Base-by-base conservation (phyloP, 176 grass and related monocot species). In the Metroxylon sagu region DNA sequence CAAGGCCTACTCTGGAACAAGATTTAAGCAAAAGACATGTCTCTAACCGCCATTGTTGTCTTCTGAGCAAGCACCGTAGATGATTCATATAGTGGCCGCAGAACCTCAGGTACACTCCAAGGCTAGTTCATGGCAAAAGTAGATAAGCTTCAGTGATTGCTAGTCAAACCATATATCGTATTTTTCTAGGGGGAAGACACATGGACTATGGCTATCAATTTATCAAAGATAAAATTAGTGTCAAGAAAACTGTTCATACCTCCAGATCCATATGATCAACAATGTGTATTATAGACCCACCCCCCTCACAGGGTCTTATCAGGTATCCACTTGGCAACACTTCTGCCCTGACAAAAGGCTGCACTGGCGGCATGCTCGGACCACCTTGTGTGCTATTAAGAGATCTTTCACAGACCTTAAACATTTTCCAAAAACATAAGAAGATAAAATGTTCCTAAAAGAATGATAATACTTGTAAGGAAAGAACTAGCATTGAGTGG, bases 61-160 rank as follows among this genome's bases (percentile, higher is more conserved):
- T 84, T 98, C 53, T 92, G 94, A 53, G 88, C 88, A 81, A 98
- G 79, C 29, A 81, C 75, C 15, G 71, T 81, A 30, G 94, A 88
- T 27, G 94, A 93, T 50, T 98, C 85, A 65, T 98, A 93, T 50
- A 93, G 52, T 12, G 94, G 94, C 2, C 79, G 77, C 68, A 98
- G 65, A 68, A 98, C 94, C 80, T 98, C 94, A 48, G 94, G 88
- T n/a, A 92, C 76, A 18, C 80, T 98, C 84, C 84, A 89, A 65
- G 87, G 79, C 94, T 98, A 73, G 23, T 56, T 18, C 77, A 57
- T 53, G 26, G 17, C 71, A 19, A 28, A 65, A 31, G 6, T 21
- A 54, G 35, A 14, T 57, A 14, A 39, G 6, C 15, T 53, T 55
- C 16, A 54, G 50, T 52, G 55, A 52, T 43, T 43, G 35, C 14